These are phyloP conservation scores for Asterella californica DNA, from an alignment of 225 moss, liverwort and hornwort species.

Conservation along the genomic window DNA sequence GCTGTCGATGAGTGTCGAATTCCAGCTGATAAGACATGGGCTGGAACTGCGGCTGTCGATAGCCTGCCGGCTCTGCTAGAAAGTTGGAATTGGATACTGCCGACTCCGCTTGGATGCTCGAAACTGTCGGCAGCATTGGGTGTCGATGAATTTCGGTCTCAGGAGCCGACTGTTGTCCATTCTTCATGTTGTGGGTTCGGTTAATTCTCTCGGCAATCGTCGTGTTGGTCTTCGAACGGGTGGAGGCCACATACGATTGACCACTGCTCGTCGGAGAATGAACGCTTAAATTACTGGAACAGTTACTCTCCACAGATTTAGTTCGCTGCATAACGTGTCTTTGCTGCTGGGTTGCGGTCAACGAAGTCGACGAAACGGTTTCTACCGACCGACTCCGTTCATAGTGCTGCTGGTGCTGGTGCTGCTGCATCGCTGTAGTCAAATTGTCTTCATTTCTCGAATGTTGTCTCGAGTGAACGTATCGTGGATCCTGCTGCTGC, in stretches of 20 bases:
- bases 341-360: neutral
- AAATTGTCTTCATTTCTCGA: neutral
- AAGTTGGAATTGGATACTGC: neutral
- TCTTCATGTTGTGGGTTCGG: constrained; percentile 6
- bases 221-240: constrained; percentile 9
- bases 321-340: constrained; percentile 11
- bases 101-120: neutral
- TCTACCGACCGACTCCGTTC: constrained; percentile 4
- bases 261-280: constrained; percentile 1
- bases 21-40: neutral
- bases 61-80: no score
- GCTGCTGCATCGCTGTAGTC: neutral
- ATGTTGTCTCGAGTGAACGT: neutral
- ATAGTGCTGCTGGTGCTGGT: neutral
- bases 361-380: neutral
- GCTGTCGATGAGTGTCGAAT: constrained; percentile 2
- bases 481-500: neutral
- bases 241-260: neutral
- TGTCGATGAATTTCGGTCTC: neutral
- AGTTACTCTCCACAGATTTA: constrained; percentile 14
- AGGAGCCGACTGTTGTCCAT: neutral
- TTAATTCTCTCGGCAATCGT: constrained; percentile 21
- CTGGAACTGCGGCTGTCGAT: neutral
- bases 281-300: neutral
- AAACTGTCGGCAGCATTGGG: neutral